A percentile compares a stretch with the other conserved stretches of the same genome.
phyloP scores from a whole-genome alignment of 345 rosid species.

The Lagerstroemia speciosa region DNA sequence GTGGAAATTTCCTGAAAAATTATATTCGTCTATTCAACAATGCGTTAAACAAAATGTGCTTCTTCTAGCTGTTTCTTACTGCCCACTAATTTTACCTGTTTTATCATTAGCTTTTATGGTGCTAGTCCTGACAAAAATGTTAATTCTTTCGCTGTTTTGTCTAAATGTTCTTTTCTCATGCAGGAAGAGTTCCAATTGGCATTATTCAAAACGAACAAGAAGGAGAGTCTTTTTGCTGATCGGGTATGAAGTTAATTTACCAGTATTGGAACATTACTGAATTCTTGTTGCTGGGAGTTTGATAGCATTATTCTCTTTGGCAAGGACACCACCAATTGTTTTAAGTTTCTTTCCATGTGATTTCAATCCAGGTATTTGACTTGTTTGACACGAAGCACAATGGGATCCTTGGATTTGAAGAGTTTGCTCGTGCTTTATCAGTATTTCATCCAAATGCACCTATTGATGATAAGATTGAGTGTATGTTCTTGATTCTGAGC shows the following conservation, averaged over 20 bases:
- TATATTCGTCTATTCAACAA: neutral
- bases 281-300: neutral
- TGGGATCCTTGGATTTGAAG: conserved; percentile 95
- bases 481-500: conserved; percentile 27
- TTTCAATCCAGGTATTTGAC: conserved; percentile 71
- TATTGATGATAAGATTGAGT: conserved; percentile 84
- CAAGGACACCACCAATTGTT: neutral
- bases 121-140: neutral
- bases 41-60: no score
- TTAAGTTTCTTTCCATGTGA: neutral
- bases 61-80: neutral
- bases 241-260: conserved; percentile 40
- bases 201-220: conserved; percentile 89
- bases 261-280: neutral
- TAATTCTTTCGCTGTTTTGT: neutral
- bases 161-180: neutral
- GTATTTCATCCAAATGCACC: conserved; percentile 98
- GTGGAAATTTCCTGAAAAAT: neutral
- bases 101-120: neutral
- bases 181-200: conserved; percentile 99
- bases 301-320: neutral
- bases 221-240: conserved; percentile 98
- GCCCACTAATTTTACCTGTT: neutral
- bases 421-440: conserved; percentile 96
- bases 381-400: conserved; percentile 94